Evolutionary conservation across 805 yeast genomes (phyloP), one percentile per base, ranked within the genome.

Genomic region (Sugiyamaella boreocaroliniensis): DNA sequence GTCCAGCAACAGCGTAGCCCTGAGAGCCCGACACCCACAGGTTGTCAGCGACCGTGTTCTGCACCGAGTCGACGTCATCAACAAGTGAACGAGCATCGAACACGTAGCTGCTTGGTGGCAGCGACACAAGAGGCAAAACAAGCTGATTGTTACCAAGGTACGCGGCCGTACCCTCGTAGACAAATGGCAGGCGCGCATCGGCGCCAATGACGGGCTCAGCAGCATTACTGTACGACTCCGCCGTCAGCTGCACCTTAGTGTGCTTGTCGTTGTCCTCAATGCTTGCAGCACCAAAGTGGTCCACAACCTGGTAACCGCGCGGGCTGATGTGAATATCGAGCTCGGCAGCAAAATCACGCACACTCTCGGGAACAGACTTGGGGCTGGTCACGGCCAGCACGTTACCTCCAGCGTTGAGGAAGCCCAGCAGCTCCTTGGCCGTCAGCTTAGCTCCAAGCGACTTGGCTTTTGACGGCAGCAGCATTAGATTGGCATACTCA

Each of bases 291-390:
- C 68, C 64, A 70, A 88, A 88, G 67, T 85, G 83, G 67, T 89
- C 96, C 7, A 76, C 67, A 44, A 85, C 71, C 50, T 72, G 67
- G 66, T 79, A 82, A 48, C 81, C 83, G 64, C 81, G 85, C 54
- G 96, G 95, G 47, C 93, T 78, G 53, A 97, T 86, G 62, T 75
- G 79, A 49, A 93, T 82, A 32, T 97, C 99, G 58, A 90, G 70
- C 65, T 90, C 89, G 62, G 82, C 80, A 58, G 88, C 76, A 61
- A 85, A 83, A 2, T 77, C 71, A 55, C 88, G 80, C 34, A 85
- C 69, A 16, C 83, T 78, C 22, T 85, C 87, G 41, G 84, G 80
- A 14, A 76, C 63, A 15, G 77, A 79, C 8, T 61, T 57, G 19
- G 83, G 77, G 40, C 77, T 69, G 0, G 85, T 77, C 12, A 88